phyloP scores from a whole-genome alignment of 805 yeast genomes.

The Lipomyces kockii region DNA sequence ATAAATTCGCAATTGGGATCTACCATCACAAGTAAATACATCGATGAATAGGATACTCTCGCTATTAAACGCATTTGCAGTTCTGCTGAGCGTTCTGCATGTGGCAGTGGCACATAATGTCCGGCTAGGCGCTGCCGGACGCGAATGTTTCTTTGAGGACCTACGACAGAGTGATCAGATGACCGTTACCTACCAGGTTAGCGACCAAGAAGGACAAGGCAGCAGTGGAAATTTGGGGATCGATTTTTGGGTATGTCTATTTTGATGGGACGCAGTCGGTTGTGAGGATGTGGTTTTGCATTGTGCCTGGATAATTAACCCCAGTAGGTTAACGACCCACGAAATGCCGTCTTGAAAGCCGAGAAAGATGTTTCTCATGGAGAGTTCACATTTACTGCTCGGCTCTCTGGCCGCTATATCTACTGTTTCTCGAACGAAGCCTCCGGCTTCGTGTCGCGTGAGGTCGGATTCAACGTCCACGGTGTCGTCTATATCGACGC shows the following conservation, averaged over 20 bases:
- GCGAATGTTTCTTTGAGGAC: slow-evolving; percentile 77
- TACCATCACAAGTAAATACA: background rate
- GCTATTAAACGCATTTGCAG: background rate
- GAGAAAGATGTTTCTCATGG: slow-evolving; percentile 72
- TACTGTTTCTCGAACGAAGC: slow-evolving; percentile 93
- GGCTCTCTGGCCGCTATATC: slow-evolving; percentile 70
- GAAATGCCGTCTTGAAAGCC: slow-evolving; percentile 57
- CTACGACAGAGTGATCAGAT: slow-evolving; percentile 83
- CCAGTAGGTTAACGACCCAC: slow-evolving; percentile 53
- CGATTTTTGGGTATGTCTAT: slow-evolving; percentile 37
- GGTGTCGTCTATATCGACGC: slow-evolving; percentile 88
- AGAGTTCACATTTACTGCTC: slow-evolving; percentile 70
- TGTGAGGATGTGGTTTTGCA: background rate
- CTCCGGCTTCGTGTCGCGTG: slow-evolving; percentile 72
- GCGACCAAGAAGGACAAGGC: slow-evolving; percentile 66
- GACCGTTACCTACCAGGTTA: slow-evolving; percentile 89
- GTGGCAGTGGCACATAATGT: slow-evolving; percentile 37
- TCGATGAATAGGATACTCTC: background rate
- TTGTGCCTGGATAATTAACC: background rate
- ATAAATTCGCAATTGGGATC: background rate
- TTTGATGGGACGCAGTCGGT: background rate
- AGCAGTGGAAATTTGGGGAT: slow-evolving; percentile 35
- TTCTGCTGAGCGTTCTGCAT: background rate
- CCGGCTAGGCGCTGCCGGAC: slow-evolving; percentile 34
- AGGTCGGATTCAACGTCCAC: slow-evolving; percentile 92